These are phyloP conservation scores for Cyberlindnera lachancei DNA, from an alignment of 805 yeast genomes.

Conservation along the genomic window DNA sequence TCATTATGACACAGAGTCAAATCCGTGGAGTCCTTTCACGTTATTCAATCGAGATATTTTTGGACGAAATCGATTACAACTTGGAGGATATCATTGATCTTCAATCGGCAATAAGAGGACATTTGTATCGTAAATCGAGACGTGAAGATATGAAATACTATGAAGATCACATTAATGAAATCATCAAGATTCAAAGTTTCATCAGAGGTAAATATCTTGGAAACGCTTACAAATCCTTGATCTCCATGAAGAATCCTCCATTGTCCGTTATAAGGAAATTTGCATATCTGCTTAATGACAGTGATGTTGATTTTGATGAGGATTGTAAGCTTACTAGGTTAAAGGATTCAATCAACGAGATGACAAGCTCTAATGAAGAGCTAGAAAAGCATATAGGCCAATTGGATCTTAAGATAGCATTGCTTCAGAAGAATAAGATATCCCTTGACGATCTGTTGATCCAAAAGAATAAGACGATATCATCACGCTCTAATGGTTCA, in stretches of 20 bases:
- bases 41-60: conserved; percentile 43
- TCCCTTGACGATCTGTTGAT: conserved; percentile 60
- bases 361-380: conserved; percentile 61
- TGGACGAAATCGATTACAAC: conserved; percentile 45
- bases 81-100: conserved; percentile 33
- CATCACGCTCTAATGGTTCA: conserved; percentile 4
- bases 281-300: conserved; percentile 65
- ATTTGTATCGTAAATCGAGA: conserved; percentile 29
- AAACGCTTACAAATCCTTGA: conserved; percentile 64
- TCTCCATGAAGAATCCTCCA: conserved; percentile 69
- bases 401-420: conserved; percentile 68
- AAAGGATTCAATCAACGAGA: conserved; percentile 62
- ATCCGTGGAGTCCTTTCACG: conserved; percentile 60
- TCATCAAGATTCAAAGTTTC: conserved; percentile 67
- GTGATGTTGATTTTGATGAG: conserved; percentile 65
- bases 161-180: conserved; percentile 42
- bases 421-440: conserved; percentile 72
- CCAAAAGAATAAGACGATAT: conserved; percentile 28
- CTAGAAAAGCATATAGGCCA: conserved; percentile 70
- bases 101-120: conserved; percentile 53
- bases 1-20: conserved; percentile 45
- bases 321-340: conserved; percentile 61
- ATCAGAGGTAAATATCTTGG: conserved; percentile 63
- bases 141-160: conserved; percentile 39
- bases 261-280: conserved; percentile 69